Conservation (phyloP, 2,329 filamentous ascomycete species). For the Acarospora socialis region DNA sequence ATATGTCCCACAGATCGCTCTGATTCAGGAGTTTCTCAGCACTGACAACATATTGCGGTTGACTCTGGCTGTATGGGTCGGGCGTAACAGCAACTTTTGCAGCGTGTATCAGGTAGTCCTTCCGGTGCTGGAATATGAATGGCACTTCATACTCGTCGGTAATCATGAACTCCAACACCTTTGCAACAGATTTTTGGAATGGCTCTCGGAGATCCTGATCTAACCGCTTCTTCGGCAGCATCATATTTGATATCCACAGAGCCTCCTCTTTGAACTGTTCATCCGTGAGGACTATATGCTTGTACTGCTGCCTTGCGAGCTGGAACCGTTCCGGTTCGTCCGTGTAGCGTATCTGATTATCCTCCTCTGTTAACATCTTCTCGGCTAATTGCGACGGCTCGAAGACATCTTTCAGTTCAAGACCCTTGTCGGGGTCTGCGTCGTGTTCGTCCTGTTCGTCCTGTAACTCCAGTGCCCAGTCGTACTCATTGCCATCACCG, state of each 20-base stretch:
- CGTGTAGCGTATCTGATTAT: constrained; percentile 74
- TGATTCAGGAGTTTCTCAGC: constrained; percentile 85
- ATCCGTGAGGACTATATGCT: constrained; percentile 61
- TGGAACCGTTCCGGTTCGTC: constrained; percentile 94
- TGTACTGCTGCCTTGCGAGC: constrained; percentile 77
- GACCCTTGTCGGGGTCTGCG: constrained; percentile 38
- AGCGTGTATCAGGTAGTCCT: constrained; percentile 91
- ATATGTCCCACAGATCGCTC: constrained; percentile 85
- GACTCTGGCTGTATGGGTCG: constrained; percentile 53
- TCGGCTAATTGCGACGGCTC: constrained; percentile 91
- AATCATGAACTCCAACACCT: constrained; percentile 90
- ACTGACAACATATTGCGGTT: constrained; percentile 55
- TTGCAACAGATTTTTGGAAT: constrained; percentile 76
- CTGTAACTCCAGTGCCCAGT: constrained; percentile 83
- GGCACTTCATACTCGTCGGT: constrained; percentile 90
- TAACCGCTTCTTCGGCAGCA: constrained; percentile 77
- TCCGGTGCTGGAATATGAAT: constrained; percentile 95
- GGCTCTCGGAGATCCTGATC: constrained; percentile 58
- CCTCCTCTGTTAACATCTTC: constrained; percentile 87
- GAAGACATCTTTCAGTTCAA: constrained; percentile 95
- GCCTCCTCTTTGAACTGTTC: constrained; percentile 86
- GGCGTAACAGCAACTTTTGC: constrained; percentile 51
- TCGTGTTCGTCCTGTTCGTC: constrained; percentile 64
- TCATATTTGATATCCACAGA: constrained; percentile 76
- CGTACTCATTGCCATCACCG: constrained; percentile 87